phyloP scores from a whole-genome alignment of 768 basidiomycete genomes.

The Naganishia vaughanmartiniae region DNA sequence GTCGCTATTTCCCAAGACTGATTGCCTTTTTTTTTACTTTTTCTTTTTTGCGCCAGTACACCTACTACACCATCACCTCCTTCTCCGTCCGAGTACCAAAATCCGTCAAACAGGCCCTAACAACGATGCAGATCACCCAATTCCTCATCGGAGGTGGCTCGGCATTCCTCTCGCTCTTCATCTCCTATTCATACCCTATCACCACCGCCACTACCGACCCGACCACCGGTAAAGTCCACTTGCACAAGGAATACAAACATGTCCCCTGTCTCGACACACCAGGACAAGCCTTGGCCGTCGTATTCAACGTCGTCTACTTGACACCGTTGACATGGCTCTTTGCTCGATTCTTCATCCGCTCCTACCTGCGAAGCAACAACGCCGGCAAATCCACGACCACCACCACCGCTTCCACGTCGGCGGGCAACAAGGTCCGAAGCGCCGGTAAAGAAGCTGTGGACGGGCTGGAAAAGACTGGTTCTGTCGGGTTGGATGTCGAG shows the following conservation, averaged over 20 bases:
- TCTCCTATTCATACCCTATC: slow-evolving; percentile 31
- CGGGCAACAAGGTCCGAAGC: slow-evolving; percentile 12
- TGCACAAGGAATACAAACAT: slow-evolving; percentile 16
- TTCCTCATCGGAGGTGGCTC: slow-evolving; percentile 36
- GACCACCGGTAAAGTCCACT: not conserved
- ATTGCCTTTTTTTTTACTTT: not conserved
- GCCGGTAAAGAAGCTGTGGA: slow-evolving; percentile 22
- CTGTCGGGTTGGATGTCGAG: slow-evolving; percentile 15
- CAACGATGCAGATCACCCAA: slow-evolving; percentile 41
- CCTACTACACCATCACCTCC: slow-evolving; percentile 42
- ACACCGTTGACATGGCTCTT: slow-evolving; percentile 41
- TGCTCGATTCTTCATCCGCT: slow-evolving; percentile 40
- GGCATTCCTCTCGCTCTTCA: slow-evolving; percentile 29
- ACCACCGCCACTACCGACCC: not conserved
- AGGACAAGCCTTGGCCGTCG: slow-evolving; percentile 35
- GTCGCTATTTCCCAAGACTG: not conserved
- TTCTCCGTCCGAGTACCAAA: slow-evolving; percentile 39
- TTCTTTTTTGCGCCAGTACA: slow-evolving; percentile 27
- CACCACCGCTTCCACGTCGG: too few species aligned
- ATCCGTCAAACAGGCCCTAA: slow-evolving; percentile 38
- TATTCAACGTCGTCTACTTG: slow-evolving; percentile 40
- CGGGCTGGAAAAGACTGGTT: slow-evolving; percentile 17
- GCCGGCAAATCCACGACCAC: not conserved
- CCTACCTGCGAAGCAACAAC: slow-evolving; percentile 32
- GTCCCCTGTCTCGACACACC: slow-evolving; percentile 34